Base-by-base conservation (phyloP, 345 rosid species). In the Anacardium occidentale region DNA sequence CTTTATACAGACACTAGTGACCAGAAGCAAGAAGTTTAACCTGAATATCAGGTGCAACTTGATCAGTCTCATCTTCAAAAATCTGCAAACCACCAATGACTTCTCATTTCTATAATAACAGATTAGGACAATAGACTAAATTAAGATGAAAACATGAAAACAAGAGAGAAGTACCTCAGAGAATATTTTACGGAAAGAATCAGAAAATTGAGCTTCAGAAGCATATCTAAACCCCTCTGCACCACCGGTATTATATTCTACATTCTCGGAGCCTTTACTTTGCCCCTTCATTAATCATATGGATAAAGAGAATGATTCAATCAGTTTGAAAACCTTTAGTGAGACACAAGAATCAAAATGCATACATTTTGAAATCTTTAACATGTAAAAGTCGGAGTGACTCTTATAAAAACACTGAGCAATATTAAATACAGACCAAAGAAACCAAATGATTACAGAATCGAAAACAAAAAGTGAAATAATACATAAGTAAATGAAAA, bases 161-260 rank as follows among this genome's bases (percentile, higher is more conserved):
- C 45, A 48, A n/a, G 42, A 48, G 9, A 48, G 24, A 24, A 10
- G 40, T 82, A 90, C 97, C 97, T 94, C 93, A 40, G 98, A 89
- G 79, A 94, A 92, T 73, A 92, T 84, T 77, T 90, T 86, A 22
- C 83, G 93, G 81, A 94, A 94, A 15, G 98, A 92, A 81, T 85
- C 85, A 57, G 98, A 90, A 90, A 94, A 94, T 81, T 85, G 79
- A 64, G 86, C 78, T 74, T 51, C 80, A 57, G 81, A 81, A 54
- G 90, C 66, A 75, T 82, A 81, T 78, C 85, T 68, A 69, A 85
- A 90, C 48, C 84, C 87, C 77, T 83, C 84, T 25, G 84, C 78
- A 78, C 80, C 83, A 34, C 87, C 82, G 74, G 84, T 71, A 68
- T 78, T 87, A 81, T 77, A 89, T 65, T 82, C 86, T 76, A 67